These are phyloP conservation scores for Carex littledalei DNA, from an alignment of 176 grass and related monocot species.

Conservation along the genomic window DNA sequence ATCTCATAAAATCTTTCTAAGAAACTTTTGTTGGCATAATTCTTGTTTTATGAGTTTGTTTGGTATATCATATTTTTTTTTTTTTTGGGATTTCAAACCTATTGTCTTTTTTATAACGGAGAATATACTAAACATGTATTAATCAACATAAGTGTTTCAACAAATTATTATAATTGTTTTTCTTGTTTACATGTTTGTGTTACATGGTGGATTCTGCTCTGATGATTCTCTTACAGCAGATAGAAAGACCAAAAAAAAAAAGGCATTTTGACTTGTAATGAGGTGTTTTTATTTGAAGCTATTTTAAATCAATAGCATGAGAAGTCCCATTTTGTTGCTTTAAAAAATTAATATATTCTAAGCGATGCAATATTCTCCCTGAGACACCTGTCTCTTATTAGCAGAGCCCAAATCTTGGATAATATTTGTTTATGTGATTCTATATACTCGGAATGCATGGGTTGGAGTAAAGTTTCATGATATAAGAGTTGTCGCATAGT, in stretches of 20 bases:
- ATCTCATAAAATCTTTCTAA: no score
- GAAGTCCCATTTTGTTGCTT: not conserved
- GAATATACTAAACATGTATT: no score
- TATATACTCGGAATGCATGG: conserved; percentile 9
- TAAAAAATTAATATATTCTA: not conserved
- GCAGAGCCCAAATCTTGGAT: conserved; percentile 6
- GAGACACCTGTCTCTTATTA: not conserved
- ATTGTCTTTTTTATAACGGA: no score
- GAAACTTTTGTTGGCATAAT: no score
- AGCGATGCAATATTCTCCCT: not conserved
- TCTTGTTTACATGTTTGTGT: not conserved
- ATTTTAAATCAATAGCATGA: not conserved
- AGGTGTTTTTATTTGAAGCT: not conserved
- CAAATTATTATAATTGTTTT: not conserved
- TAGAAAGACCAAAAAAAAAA: not conserved
- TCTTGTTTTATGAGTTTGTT: no score
- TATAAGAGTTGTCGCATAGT: not conserved
- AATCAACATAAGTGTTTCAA: not conserved
- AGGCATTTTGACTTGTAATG: not conserved
- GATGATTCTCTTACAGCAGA: not conserved
- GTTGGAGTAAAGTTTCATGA: conserved; percentile 7
- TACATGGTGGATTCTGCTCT: not conserved
- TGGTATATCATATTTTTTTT: no score
- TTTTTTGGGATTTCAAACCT: no score
- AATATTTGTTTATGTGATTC: conserved; percentile 23